A percentile compares a stretch with the other conserved stretches of the same genome.
Conservation (phyloP, 805 yeast genomes). For the Scheffersomyces ergatensis region DNA sequence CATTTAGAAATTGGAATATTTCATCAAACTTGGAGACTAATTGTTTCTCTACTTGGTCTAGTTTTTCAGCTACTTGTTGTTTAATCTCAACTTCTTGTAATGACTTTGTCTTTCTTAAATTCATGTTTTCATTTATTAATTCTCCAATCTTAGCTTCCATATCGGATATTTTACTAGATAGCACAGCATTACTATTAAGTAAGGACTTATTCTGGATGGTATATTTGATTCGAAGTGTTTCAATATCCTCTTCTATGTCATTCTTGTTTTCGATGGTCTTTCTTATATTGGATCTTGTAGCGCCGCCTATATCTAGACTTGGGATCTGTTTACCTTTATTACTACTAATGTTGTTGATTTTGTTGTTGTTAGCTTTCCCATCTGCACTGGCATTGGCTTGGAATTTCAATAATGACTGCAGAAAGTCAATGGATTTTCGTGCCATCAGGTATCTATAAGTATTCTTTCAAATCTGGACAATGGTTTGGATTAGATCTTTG, state of each 20-base stretch:
- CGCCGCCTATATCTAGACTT: not conserved
- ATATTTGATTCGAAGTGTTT: constrained; percentile 29
- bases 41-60: constrained; percentile 39
- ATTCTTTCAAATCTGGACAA: no score
- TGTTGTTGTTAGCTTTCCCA: no score
- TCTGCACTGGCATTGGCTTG: not conserved
- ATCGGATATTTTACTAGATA: constrained; percentile 49
- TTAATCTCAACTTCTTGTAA: constrained; percentile 22
- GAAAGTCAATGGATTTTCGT: constrained; percentile 7
- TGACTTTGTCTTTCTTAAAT: constrained; percentile 34
- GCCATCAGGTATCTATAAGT: constrained; percentile 2
- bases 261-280: not conserved
- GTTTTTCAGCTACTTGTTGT: constrained; percentile 32
- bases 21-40: constrained; percentile 44
- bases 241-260: constrained; percentile 3
- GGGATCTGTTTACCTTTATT: no score
- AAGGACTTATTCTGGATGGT: constrained; percentile 54
- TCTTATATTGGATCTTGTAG: constrained; percentile 1
- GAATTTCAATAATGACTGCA: constrained; percentile 5
- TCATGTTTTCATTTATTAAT: constrained; percentile 49
- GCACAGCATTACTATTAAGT: constrained; percentile 55
- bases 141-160: constrained; percentile 52
- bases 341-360: no score
- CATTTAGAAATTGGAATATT: constrained; percentile 39
- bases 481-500: no score